Evolutionary conservation across 192 early-diverging fungal species (phyloP).

Genomic region (Backusella parvicylindrica): DNA sequence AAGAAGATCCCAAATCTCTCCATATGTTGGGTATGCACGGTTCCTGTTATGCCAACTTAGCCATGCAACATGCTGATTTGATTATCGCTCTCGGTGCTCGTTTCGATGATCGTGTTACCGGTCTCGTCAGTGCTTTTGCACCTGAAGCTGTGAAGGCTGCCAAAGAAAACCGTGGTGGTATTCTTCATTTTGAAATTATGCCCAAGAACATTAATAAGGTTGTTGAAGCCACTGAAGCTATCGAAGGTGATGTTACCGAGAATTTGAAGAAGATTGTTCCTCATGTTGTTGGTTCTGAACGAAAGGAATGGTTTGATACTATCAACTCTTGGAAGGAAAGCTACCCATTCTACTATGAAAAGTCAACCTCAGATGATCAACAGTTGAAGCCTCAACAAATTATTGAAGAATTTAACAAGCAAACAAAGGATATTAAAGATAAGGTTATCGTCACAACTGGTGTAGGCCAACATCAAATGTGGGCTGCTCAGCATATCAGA

Average conservation of each 20-base stretch:
- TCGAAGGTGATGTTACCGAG: constrained; percentile 92
- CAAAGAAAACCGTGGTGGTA: constrained; percentile 85
- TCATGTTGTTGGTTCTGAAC: constrained; percentile 60
- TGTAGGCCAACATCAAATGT: constrained; percentile 99
- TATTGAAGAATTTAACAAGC: constrained; percentile 87
- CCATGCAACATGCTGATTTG: constrained; percentile 95
- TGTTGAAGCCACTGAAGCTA: constrained; percentile 83
- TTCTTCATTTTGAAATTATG: constrained; percentile 98
- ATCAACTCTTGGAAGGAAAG: constrained; percentile 86
- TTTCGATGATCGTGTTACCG: constrained; percentile 98
- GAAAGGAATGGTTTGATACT: constrained; percentile 83
- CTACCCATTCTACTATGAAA: constrained; percentile 84
- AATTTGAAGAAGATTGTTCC: constrained; percentile 84
- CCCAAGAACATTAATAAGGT: constrained; percentile 99
- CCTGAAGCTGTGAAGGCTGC: constrained; percentile 90
- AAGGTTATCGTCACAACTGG: constrained; percentile 95
- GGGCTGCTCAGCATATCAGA: constrained; percentile 93
- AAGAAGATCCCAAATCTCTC: constrained; percentile 81
- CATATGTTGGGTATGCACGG: constrained; percentile 99
- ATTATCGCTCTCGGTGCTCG: constrained; percentile 95
- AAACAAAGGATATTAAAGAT: constrained; percentile 80
- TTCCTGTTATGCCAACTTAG: constrained; percentile 93
- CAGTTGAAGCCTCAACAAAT: constrained; percentile 91
- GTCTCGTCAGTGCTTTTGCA: constrained; percentile 83
- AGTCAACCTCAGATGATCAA: constrained; percentile 56